A percentile compares a stretch with the other conserved stretches of the same genome.
Conservation (phyloP, 129 eudicot species). For the Arctium minus region DNA sequence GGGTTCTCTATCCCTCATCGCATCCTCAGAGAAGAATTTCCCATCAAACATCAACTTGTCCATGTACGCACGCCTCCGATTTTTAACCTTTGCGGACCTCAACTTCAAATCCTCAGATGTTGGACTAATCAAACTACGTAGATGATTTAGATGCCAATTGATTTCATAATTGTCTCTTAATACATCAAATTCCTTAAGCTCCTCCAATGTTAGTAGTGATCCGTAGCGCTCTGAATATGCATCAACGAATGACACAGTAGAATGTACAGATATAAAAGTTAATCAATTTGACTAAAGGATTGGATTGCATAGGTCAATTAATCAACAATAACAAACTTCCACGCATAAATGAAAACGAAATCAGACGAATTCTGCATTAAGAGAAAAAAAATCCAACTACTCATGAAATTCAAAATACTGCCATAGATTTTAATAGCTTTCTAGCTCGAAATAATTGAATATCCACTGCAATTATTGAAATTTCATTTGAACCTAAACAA, state of each 20-base stretch:
- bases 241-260: not conserved
- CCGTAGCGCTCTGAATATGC: constrained; percentile 76
- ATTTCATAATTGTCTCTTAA: constrained; percentile 79
- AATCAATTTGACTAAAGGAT: not conserved
- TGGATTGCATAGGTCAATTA: not conserved
- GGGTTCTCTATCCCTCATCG: constrained; percentile 98
- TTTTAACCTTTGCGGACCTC: constrained; percentile 68
- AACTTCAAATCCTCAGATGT: constrained; percentile 65
- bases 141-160: constrained; percentile 87
- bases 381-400: not conserved
- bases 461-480: not conserved
- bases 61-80: constrained; percentile 90
- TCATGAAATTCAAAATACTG: not conserved
- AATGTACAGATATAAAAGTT: not conserved
- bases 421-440: not conserved
- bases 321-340: not conserved
- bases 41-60: constrained; percentile 71
- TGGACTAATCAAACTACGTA: constrained; percentile 64
- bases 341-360: not conserved
- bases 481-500: not conserved
- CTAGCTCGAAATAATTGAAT: not conserved
- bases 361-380: not conserved
- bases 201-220: constrained; percentile 59
- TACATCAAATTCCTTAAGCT: constrained; percentile 74
- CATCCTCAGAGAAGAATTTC: constrained; percentile 85